Conservation (phyloP, 768 basidiomycete species). For the Collybiopsis luxurians region DNA sequence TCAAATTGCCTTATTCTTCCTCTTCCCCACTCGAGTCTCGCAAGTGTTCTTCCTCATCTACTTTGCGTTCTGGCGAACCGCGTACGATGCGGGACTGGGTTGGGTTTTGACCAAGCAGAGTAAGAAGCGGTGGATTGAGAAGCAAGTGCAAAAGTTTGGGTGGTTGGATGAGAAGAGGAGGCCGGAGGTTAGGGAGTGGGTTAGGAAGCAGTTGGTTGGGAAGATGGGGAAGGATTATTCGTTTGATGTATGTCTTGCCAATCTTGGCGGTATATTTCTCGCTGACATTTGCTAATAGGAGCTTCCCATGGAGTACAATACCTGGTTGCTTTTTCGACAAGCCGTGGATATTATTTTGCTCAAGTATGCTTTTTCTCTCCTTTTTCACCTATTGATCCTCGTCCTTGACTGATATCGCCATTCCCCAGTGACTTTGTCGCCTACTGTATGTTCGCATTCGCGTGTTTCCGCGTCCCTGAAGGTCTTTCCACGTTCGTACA, state of each 20-base stretch:
- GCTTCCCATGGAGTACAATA: conserved; percentile 90
- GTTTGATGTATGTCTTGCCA: conserved; percentile 63
- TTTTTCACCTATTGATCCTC: background rate
- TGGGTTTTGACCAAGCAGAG: conserved; percentile 95
- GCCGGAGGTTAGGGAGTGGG: conserved; percentile 75
- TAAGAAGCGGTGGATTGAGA: conserved; percentile 92
- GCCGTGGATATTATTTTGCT: conserved; percentile 94
- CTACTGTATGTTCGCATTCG: conserved; percentile 93
- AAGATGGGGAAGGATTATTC: conserved; percentile 96
- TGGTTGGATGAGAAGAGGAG: conserved; percentile 81
- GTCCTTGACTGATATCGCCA: conserved; percentile 6
- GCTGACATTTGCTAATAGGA: conserved; percentile 42
- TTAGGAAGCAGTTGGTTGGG: conserved; percentile 76
- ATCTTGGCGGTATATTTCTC: background rate
- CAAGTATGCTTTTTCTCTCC: conserved; percentile 59
- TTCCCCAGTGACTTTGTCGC: conserved; percentile 81
- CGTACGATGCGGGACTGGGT: conserved; percentile 92
- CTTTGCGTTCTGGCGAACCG: conserved; percentile 90
- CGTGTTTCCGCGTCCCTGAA: conserved; percentile 85
- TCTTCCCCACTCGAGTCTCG: conserved; percentile 54
- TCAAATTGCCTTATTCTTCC: conserved; percentile 72
- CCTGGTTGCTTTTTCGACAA: conserved; percentile 95
- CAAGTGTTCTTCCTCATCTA: conserved; percentile 81
- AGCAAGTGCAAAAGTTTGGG: conserved; percentile 69
- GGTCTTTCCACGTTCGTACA: conserved; percentile 74